Base-by-base conservation (phyloP, 1,284 basidiomycete genomes). In the Austroboletus olivaceoglutinosus region DNA sequence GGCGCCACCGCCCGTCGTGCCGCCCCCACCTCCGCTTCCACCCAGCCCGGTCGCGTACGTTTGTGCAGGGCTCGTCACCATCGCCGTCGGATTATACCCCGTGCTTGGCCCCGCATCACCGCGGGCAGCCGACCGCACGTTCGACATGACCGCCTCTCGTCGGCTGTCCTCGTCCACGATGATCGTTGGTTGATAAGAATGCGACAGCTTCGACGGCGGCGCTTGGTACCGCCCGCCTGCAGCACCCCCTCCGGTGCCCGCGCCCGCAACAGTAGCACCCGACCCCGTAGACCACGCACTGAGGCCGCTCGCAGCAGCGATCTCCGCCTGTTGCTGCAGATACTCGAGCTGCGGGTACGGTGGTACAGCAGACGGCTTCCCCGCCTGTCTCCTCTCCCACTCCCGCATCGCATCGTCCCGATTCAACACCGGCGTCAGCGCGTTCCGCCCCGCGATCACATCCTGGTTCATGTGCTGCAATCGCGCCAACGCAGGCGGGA, bases 261-360 rank as follows among this genome's bases (percentile, higher is more conserved):
- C 38, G 3, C 36, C 36, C 10, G 18, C 36, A 19, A 18, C 36
- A 21, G 18, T 18, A 10, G 19, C 36, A 5, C 36, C 36, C 18
- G 16, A 18, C 6, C 36, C 36, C 2, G 36, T n/a, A 11, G 36
- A 51, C 86, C 86, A 86, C 55, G 67, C 78, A 18, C 75, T 67
- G 43, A 83, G 54, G 2, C 85, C 83, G 31, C 80, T 77, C 0
- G 80, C 71, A 19, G 83, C 81, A 5, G 84, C 89, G 54, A 92
- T 75, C 70, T 95, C 92, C 2, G 91, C 93, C 66, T 96, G 93
- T 67, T 96, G 92, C 61, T 95, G 91, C 51, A 97, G 70, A 67
- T 82, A 90, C 67, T 95, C 92, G 45, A 96, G 76, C 66, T 93
- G 91, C 8, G 90, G 90, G 62, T 94, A 93, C 22, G 86, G 83